Base-by-base conservation (phyloP, 192 early-diverging fungal genomes). In the Coemansia sp. region DNA sequence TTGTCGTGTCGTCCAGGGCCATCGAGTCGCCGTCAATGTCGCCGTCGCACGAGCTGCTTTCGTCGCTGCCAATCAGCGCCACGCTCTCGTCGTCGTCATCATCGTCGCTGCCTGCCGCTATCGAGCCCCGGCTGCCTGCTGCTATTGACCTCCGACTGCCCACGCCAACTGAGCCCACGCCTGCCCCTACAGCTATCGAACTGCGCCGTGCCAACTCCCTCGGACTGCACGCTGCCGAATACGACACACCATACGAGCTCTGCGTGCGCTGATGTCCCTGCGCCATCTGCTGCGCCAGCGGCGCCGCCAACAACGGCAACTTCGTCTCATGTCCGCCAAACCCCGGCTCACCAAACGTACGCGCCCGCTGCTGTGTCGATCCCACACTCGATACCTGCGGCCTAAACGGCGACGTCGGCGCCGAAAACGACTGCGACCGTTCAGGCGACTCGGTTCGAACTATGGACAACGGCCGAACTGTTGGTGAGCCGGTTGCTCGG, bases 341-440 rank as follows among this genome's bases (percentile, higher is more conserved):
- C 41, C 41, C 41, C 41, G 15, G 41, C 41, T 23, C 49, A 5
- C 21, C 49, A 24, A 19, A 17, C 15, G 54, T 56, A 1, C 54
- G 54, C n/a, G 54, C 54, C 14, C 54, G 54, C 54, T 21, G 38
- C 58, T n/a, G 58, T 0, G 19, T 37, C 35, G 21, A 25, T 21
- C 14, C 56, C 6, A 39, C 22, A n/a, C 23, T 23, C 15, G 41
- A n/a, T 4, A 32, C 38, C 14, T 53, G 70, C 24, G 70, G 60
- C 50, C 65, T 53, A 35, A 59, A 72, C 23, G 73, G 73, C 19
- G 67, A 70, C 21, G 73, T 76, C 5, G 73, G 73, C 14, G 73
- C 73, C n/a, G 73, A 76, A 19, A 60, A 62, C 47, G 67, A 69
- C 47, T 63, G 47, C 39, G 41, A 47, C 54, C 62, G 62, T 53